Evolutionary conservation across 768 basidiomycete species (phyloP).

Genomic region (Lactifluus subvellereus): DNA sequence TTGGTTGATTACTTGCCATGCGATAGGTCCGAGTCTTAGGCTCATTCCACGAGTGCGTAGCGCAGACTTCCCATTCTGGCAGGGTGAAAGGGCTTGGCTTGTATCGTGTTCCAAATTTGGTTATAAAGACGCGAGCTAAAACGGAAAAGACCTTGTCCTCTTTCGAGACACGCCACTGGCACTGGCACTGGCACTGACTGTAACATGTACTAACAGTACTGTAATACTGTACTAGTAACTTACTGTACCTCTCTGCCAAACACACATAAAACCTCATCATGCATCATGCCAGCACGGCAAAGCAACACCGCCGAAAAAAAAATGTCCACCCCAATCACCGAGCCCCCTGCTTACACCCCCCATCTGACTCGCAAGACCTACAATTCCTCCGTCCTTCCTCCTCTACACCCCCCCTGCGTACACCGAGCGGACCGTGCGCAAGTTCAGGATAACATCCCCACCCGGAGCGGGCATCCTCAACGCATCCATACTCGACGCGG

Average conservation of each 20-base stretch:
- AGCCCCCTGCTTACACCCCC: conserved; percentile 10
- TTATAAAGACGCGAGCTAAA: conserved; percentile 9
- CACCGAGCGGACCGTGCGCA: conserved; percentile 7
- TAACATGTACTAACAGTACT: no score
- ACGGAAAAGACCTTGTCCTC: conserved; percentile 18
- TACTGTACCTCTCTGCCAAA: no score
- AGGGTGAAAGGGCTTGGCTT: not conserved
- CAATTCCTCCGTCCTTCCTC: conserved; percentile 2
- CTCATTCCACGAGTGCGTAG: no score
- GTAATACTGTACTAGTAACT: no score
- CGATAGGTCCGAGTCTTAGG: no score
- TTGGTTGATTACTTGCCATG: no score
- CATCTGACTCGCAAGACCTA: not conserved
- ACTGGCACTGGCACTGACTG: no score
- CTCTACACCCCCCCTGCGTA: conserved; percentile 3
- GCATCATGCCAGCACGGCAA: not conserved
- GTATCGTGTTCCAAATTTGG: not conserved
- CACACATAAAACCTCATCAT: conserved; percentile 1
- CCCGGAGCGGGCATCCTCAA: conserved; percentile 15
- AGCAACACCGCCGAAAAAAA: not conserved
- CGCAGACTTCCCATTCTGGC: no score
- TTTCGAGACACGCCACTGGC: not conserved
- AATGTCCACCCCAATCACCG: not conserved
- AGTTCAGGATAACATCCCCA: conserved; percentile 10
- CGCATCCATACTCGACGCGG: conserved; percentile 11